A percentile compares a stretch with the other conserved stretches of the same genome.
phyloP scores from a whole-genome alignment of 1,284 basidiomycete species.

The Cutaneotrichosporon cavernicola region DNA sequence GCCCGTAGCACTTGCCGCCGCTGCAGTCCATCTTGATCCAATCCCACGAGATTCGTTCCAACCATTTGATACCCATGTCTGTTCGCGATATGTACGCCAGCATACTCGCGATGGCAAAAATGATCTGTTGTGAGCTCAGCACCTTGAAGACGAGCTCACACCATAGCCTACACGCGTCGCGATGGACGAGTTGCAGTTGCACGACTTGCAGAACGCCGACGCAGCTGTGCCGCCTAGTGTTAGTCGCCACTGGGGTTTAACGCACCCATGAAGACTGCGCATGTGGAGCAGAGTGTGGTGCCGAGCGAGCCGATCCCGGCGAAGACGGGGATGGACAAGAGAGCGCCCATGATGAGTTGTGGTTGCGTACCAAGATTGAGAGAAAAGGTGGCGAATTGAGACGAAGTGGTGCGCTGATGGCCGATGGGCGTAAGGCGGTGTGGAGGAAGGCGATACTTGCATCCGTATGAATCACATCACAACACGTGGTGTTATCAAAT shows the following conservation, averaged over 20 bases:
- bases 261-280: slow-evolving; percentile 58
- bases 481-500: neutral
- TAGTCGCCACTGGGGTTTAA: slow-evolving; percentile 58
- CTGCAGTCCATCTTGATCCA: slow-evolving; percentile 98
- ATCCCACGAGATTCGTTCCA: slow-evolving; percentile 91
- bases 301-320: slow-evolving; percentile 70
- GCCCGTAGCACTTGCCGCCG: slow-evolving; percentile 90
- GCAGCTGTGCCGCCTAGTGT: slow-evolving; percentile 59
- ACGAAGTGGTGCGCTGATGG: neutral
- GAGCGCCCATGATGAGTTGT: slow-evolving; percentile 64
- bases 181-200: slow-evolving; percentile 98
- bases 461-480: too few relatives aligned
- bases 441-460: too few relatives aligned
- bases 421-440: neutral
- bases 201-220: slow-evolving; percentile 96
- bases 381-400: neutral
- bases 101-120: slow-evolving; percentile 94
- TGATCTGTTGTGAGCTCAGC: slow-evolving; percentile 62
- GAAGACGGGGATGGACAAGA: slow-evolving; percentile 82
- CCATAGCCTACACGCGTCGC: slow-evolving; percentile 96
- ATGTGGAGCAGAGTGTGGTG: slow-evolving; percentile 74
- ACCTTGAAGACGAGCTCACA: slow-evolving; percentile 56
- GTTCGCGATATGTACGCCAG: slow-evolving; percentile 96
- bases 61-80: slow-evolving; percentile 77
- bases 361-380: neutral